A percentile compares a stretch with the other conserved stretches of the same genome.
phyloP scores from a whole-genome alignment of 2,329 filamentous ascomycete genomes.

The Penicillium sp. region DNA sequence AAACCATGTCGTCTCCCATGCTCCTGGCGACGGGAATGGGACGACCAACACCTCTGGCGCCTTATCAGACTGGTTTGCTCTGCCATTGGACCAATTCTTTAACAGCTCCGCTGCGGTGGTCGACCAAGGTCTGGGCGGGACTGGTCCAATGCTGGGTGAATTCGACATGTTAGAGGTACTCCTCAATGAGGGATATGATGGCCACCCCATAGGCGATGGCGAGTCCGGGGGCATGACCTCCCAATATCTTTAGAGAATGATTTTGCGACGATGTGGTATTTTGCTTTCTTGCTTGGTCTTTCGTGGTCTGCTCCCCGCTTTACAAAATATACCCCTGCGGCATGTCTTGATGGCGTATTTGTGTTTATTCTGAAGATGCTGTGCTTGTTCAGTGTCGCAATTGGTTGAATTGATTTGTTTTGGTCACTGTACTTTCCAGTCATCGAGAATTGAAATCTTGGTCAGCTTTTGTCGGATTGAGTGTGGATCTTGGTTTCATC shows the following conservation, averaged over 20 bases:
- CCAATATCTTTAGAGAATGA: slow-evolving; percentile 24
- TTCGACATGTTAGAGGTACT: slow-evolving; percentile 47
- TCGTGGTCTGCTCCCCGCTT: slow-evolving; percentile 1
- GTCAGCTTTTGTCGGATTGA: slow-evolving; percentile 21
- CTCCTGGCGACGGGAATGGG: slow-evolving; percentile 25
- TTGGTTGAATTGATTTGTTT: slow-evolving; percentile 9
- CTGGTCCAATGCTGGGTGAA: slow-evolving; percentile 56
- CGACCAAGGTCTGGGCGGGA: slow-evolving; percentile 53
- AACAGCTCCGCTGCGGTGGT: slow-evolving; percentile 43
- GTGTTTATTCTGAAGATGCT: not conserved
- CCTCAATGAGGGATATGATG: slow-evolving; percentile 40
- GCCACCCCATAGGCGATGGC: slow-evolving; percentile 20
- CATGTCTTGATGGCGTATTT: slow-evolving; percentile 11
- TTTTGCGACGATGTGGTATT: slow-evolving; percentile 5
- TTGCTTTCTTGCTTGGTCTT: slow-evolving; percentile 1
- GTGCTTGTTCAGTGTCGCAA: slow-evolving; percentile 10
- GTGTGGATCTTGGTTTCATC: slow-evolving; percentile 10
- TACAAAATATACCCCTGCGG: slow-evolving; percentile 19
- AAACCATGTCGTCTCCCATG: slow-evolving; percentile 26
- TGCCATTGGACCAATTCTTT: slow-evolving; percentile 57
- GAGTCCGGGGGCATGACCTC: slow-evolving; percentile 20
- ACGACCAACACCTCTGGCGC: slow-evolving; percentile 20
- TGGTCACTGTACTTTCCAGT: slow-evolving; percentile 1
- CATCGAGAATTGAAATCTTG: slow-evolving; percentile 8
- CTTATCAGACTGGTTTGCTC: slow-evolving; percentile 54